phyloP scores from a whole-genome alignment of 345 rosid genomes.

The Isatis tinctoria region DNA sequence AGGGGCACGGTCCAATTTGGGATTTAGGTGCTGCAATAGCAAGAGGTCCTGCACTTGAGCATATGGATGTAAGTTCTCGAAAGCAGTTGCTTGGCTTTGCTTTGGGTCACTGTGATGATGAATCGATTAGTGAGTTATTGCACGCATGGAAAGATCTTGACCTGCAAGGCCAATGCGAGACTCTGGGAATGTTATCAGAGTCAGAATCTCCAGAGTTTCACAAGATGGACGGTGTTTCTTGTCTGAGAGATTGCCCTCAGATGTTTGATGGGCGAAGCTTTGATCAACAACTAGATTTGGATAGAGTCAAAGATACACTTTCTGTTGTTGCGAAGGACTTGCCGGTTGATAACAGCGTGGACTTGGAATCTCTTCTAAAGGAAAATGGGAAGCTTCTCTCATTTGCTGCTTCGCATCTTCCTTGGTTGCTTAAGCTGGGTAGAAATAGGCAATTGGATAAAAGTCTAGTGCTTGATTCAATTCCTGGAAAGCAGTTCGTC shows the following conservation, averaged over 20 bases:
- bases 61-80: conserved; percentile 74
- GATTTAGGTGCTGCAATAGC: conserved; percentile 98
- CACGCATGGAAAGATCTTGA: conserved; percentile 98
- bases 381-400: conserved; percentile 75
- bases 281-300: conserved; percentile 45
- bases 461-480: conserved; percentile 39
- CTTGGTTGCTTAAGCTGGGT: conserved; percentile 85
- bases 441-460: conserved; percentile 43
- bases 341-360: conserved; percentile 44
- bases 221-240: conserved; percentile 42
- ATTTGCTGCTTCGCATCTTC: conserved; percentile 72
- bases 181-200: conserved; percentile 52
- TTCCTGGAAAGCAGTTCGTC: conserved; percentile 61
- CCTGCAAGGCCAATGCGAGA: conserved; percentile 81
- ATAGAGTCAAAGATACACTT: conserved; percentile 45
- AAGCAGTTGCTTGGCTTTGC: conserved; percentile 87
- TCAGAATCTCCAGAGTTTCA: conserved; percentile 42
- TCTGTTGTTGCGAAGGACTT: conserved; percentile 58
- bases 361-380: conserved; percentile 55
- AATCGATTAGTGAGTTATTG: conserved; percentile 85
- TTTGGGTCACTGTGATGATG: conserved; percentile 90
- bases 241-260: conserved; percentile 48
- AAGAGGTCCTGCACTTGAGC: conserved; percentile 88
- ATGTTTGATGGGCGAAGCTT: conserved; percentile 38
- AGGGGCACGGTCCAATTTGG: conserved; percentile 95